These are phyloP conservation scores for Rhamnella rubrinervis DNA, from an alignment of 331 rosid genomes.

Conservation along the genomic window DNA sequence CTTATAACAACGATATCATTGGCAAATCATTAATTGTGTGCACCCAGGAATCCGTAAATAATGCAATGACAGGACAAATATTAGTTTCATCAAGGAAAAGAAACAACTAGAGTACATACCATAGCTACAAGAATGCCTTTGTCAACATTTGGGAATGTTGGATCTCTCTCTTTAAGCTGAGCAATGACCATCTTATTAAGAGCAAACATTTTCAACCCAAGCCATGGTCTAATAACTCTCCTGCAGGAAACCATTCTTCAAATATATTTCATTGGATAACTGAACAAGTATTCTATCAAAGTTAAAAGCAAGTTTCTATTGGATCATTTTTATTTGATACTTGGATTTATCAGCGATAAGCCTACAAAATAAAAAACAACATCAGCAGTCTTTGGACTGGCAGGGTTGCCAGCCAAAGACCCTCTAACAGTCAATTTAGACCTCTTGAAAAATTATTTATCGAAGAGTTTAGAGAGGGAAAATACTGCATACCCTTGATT, in stretches of 20 bases:
- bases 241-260: slow-evolving; percentile 40
- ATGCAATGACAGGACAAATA: background rate
- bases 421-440: too few species aligned
- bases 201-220: slow-evolving; percentile 86
- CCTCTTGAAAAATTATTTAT: too few species aligned
- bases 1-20: too few species aligned
- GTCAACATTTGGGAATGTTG: slow-evolving; percentile 65
- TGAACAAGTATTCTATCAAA: background rate
- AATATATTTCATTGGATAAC: too few species aligned
- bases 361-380: too few species aligned
- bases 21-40: too few species aligned
- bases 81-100: background rate
- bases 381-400: too few species aligned
- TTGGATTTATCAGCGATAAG: too few species aligned
- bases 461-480: too few species aligned
- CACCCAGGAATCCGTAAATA: background rate
- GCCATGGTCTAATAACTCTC: slow-evolving; percentile 95
- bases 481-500: too few species aligned
- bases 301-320: background rate
- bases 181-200: slow-evolving; percentile 68
- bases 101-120: slow-evolving; percentile 44
- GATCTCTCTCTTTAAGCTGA: slow-evolving; percentile 67
- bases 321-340: too few species aligned
- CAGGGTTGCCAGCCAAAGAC: too few species aligned
- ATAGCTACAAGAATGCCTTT: slow-evolving; percentile 76